A percentile compares a stretch with the other conserved stretches of the same genome.
Conservation (phyloP, 1,284 basidiomycete genomes). For the Cryptococcus floricola region DNA sequence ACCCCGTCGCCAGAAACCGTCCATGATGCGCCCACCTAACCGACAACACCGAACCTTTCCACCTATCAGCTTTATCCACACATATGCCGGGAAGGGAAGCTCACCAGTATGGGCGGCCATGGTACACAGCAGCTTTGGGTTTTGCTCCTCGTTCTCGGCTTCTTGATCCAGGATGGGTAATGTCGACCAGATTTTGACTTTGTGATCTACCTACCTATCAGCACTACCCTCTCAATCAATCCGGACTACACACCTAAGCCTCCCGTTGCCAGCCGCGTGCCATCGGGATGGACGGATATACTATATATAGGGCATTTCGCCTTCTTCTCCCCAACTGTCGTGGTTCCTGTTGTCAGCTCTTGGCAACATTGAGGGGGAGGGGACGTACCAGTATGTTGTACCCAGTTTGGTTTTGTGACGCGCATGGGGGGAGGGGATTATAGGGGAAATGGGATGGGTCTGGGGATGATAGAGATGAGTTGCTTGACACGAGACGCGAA, state of each 20-base stretch:
- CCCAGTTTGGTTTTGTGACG: slow-evolving; percentile 49
- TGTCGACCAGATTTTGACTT: slow-evolving; percentile 96
- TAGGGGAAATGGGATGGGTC: neutral
- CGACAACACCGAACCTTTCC: slow-evolving; percentile 73
- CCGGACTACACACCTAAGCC: slow-evolving; percentile 58
- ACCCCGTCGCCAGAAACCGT: slow-evolving; percentile 89
- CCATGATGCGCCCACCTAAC: slow-evolving; percentile 97
- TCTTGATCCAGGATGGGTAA: slow-evolving; percentile 77
- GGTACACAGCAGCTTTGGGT: slow-evolving; percentile 84
- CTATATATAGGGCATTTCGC: slow-evolving; percentile 13
- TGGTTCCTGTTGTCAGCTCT: neutral
- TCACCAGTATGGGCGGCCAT: slow-evolving; percentile 82
- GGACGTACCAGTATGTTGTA: slow-evolving; percentile 40
- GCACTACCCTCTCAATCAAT: neutral
- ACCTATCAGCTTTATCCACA: neutral
- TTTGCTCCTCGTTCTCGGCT: slow-evolving; percentile 67
- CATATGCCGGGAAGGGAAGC: slow-evolving; percentile 7
- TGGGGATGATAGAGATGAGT: neutral
- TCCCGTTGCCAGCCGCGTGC: slow-evolving; percentile 90
- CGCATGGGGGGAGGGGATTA: slow-evolving; percentile 29
- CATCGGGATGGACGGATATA: slow-evolving; percentile 62
- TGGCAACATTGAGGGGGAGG: neutral
- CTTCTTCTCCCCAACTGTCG: slow-evolving; percentile 6
- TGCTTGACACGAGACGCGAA: neutral
- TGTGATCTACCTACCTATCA: slow-evolving; percentile 62